Base-by-base conservation (phyloP, 2,329 filamentous ascomycete genomes). In the Curvularia eragrostidis region DNA sequence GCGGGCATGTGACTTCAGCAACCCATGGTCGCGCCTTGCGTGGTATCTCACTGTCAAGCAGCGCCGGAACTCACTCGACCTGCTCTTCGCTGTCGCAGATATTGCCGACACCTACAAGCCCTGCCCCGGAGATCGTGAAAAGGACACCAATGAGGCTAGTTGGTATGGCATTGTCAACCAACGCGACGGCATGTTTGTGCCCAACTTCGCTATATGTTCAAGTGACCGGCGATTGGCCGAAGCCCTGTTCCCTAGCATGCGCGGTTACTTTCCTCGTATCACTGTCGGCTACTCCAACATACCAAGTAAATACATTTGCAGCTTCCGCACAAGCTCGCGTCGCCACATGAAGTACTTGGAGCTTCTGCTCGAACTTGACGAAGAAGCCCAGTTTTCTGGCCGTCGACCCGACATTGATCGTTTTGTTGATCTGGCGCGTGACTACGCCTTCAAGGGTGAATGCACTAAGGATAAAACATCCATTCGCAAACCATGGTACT, bases 11-110 rank as follows among this genome's bases (percentile, higher is more conserved):
- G 89, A 93, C 63, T 91, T 97, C 75, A 91, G 91, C 28, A 84
- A 86, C 12, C 86, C 89, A 0, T 97, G 93, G 91, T 89, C 91
- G 67, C 87, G 91, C 26, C 87, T 97, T 38, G 93, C 93, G 0
- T 96, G 90, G 87, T 82, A 93, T 3, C 82, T 96, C 61, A 93
- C 88, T 2, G 79, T 90, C 51, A 92, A 93, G 75, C 86, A 91
- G 64, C 79, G 86, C 12, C 81, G 85, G 18, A 81, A 84, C 3
- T 87, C 91, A 63, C 78, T 95, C 39, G 84, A 85, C 12, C 78
- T 96, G 5, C 82, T 97, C 28, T 85, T 89, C 57, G 84, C 85
- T 36, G 82, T 97, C 32, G 87, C 89, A 5, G 83, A 85, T 9
- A 84, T 91, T 38, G 80, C 84, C 2, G 82, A 84, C 21, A 49